These are phyloP conservation scores for Letharia columbiana DNA, from an alignment of 495 filamentous ascomycete species.

Conservation along the genomic window DNA sequence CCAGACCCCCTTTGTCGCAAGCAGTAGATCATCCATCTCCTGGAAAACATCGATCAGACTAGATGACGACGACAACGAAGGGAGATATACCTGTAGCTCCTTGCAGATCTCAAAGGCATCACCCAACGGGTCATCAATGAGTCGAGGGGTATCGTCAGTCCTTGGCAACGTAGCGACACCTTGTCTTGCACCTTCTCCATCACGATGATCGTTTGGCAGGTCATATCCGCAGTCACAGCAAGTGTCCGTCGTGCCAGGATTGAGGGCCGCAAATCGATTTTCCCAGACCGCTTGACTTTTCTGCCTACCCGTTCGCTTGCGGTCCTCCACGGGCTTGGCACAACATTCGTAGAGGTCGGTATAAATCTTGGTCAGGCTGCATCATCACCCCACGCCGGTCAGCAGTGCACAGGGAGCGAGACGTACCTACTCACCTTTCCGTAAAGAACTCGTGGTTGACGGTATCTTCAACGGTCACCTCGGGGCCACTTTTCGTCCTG, in stretches of 20 bases:
- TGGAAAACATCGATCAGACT: constrained; percentile 6
- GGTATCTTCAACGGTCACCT: constrained; percentile 3
- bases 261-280: constrained; percentile 9
- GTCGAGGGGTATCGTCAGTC: background rate
- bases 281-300: background rate
- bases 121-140: constrained; percentile 21
- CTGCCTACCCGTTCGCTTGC: background rate
- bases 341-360: constrained; percentile 22
- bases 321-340: constrained; percentile 17
- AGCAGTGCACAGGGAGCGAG: background rate
- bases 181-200: background rate
- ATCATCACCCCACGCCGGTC: background rate
- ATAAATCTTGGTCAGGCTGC: constrained; percentile 25
- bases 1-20: constrained; percentile 15
- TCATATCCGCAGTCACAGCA: background rate
- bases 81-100: constrained; percentile 19
- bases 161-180: background rate
- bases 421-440: constrained; percentile 13
- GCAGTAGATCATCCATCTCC: constrained; percentile 19
- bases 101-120: constrained; percentile 22
- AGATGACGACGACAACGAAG: background rate
- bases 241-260: background rate
- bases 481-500: constrained; percentile 3
- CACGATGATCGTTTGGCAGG: background rate
- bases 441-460: constrained; percentile 27